Conservation (phyloP, 129 eudicot genomes). For the Apium graveolens region DNA sequence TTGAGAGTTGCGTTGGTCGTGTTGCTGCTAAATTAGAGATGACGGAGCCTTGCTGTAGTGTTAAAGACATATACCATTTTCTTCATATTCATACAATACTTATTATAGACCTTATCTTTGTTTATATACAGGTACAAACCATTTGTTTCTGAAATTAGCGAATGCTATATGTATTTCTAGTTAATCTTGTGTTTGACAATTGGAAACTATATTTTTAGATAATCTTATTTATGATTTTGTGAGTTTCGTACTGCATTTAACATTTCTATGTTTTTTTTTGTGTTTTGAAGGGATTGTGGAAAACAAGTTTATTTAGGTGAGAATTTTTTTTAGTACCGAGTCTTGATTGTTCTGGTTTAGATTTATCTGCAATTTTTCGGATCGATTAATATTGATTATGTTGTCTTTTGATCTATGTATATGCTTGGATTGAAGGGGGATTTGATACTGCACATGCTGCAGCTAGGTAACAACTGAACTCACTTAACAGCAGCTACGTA, state of each 20-base stretch:
- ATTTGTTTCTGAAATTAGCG: too few species aligned
- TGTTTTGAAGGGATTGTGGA: slow-evolving; percentile 8
- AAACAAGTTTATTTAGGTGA: slow-evolving; percentile 11
- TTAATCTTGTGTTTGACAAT: too few species aligned
- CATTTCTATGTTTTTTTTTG: background rate
- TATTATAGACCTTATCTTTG: too few species aligned
- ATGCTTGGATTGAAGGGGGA: slow-evolving; percentile 9
- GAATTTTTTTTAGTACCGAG: background rate
- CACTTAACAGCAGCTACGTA: background rate
- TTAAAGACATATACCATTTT: too few species aligned
- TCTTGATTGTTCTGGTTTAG: background rate
- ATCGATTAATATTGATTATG: background rate
- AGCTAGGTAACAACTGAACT: slow-evolving; percentile 1
- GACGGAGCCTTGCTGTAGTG: too few species aligned
- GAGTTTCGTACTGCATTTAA: background rate
- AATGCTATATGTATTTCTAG: too few species aligned
- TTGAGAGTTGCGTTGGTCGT: too few species aligned
- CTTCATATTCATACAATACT: too few species aligned
- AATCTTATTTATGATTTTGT: too few species aligned
- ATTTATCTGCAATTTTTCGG: background rate
- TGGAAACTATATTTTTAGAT: too few species aligned
- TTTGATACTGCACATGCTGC: slow-evolving; percentile 14
- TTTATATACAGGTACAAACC: too few species aligned
- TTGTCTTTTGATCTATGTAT: background rate
- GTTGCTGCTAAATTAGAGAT: too few species aligned